Conservation (phyloP, 2,329 filamentous ascomycete genomes). For the Fusarium citri region DNA sequence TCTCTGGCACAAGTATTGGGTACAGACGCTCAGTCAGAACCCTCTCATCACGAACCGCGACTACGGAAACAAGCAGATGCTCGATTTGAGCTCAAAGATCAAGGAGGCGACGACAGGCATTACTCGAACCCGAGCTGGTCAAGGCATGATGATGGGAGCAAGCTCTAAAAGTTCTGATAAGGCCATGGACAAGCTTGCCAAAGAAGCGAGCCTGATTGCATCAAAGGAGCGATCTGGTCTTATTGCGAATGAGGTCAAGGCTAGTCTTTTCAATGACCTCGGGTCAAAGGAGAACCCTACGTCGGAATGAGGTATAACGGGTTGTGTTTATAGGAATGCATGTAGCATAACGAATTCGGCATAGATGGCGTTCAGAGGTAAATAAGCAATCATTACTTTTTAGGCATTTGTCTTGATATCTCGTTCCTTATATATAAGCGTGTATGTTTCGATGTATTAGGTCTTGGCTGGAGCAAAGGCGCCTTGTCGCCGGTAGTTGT, state of each 20-base stretch:
- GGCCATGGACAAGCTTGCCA: slow-evolving; percentile 69
- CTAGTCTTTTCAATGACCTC: slow-evolving; percentile 67
- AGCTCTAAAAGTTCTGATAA: slow-evolving; percentile 52
- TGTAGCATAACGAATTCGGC: slow-evolving; percentile 38
- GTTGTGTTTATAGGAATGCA: slow-evolving; percentile 34
- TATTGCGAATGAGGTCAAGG: slow-evolving; percentile 72
- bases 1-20: slow-evolving; percentile 99
- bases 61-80: slow-evolving; percentile 91
- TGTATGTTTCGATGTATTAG: background rate
- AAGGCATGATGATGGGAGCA: slow-evolving; percentile 44
- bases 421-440: background rate
- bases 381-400: slow-evolving; percentile 29
- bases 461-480: too few relatives aligned
- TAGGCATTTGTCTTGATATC: background rate
- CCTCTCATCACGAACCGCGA: slow-evolving; percentile 93
- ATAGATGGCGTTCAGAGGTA: slow-evolving; percentile 48
- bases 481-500: background rate
- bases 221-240: slow-evolving; percentile 72
- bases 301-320: slow-evolving; percentile 26
- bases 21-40: slow-evolving; percentile 91
- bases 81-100: slow-evolving; percentile 87
- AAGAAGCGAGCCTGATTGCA: slow-evolving; percentile 70
- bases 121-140: slow-evolving; percentile 43
- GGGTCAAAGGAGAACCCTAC: slow-evolving; percentile 39
- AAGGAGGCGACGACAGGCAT: slow-evolving; percentile 65